Conservation (phyloP, 176 grass and related monocot genomes). For the Poa pratensis region DNA sequence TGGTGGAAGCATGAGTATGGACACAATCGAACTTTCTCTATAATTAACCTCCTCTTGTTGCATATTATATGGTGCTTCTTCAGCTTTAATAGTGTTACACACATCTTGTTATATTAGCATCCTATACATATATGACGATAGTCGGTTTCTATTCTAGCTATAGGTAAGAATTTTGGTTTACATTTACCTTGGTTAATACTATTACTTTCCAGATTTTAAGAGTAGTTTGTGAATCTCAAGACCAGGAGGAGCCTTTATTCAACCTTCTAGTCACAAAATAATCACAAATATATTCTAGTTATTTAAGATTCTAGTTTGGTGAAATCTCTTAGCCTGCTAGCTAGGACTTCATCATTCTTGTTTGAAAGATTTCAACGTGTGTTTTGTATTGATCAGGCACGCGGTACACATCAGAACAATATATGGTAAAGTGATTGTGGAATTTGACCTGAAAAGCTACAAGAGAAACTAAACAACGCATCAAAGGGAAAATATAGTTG, state of each 20-base stretch:
- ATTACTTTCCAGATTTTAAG: background rate
- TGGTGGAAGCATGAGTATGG: slow-evolving; percentile 40
- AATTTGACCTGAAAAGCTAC: background rate
- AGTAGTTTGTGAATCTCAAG: background rate
- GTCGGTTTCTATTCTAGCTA: no score
- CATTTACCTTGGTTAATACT: background rate
- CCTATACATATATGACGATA: no score
- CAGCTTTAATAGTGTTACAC: background rate
- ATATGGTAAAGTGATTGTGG: background rate
- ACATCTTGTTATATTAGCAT: background rate
- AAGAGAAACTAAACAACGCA: background rate
- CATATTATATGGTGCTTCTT: background rate
- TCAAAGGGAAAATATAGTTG: background rate
- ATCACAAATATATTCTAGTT: background rate
- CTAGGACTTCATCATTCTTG: background rate
- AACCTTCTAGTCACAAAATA: background rate
- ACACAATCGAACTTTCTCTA: slow-evolving; percentile 52
- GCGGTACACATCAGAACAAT: background rate
- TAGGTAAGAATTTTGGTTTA: background rate
- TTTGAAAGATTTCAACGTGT: background rate
- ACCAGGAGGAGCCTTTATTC: background rate
- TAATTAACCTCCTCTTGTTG: slow-evolving; percentile 1
- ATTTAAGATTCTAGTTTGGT: background rate
- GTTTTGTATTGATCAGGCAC: background rate
- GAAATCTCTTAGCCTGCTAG: no score